These are phyloP conservation scores for Cylindrotheca fusiformis DNA, from an alignment of 108 stramenopile genomes.

Conservation along the genomic window DNA sequence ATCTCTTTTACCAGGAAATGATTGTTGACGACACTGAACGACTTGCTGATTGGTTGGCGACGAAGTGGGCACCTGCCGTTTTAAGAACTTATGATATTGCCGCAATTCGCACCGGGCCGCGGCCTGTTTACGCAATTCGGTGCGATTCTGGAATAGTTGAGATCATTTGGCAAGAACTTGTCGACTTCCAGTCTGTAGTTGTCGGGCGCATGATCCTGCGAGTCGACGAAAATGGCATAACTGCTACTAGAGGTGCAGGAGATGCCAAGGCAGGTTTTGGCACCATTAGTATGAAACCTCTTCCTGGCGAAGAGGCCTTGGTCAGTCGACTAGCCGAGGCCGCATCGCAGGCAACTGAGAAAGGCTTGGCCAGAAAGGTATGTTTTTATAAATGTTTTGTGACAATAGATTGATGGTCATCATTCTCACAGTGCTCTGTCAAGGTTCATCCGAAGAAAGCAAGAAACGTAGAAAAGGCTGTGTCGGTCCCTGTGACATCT, in stretches of 20 bases:
- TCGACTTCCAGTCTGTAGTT: conserved; percentile 56
- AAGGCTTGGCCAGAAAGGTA: conserved; percentile 76
- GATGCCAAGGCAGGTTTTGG: conserved; percentile 71
- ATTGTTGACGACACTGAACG: conserved; percentile 58
- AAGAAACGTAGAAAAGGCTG: conserved; percentile 20
- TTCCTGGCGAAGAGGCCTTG: conserved; percentile 74
- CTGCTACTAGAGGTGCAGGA: conserved; percentile 56
- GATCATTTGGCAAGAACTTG: conserved; percentile 78
- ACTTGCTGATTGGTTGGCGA: conserved; percentile 76
- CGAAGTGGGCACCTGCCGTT: conserved; percentile 85
- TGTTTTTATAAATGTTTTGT: conserved; percentile 2
- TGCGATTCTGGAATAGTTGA: conserved; percentile 46
- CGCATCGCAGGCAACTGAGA: conserved; percentile 78
- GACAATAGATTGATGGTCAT: neutral
- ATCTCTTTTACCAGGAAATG: conserved; percentile 60
- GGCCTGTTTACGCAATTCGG: conserved; percentile 63
- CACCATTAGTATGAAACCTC: conserved; percentile 45
- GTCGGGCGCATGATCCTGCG: conserved; percentile 68
- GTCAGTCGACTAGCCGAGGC: conserved; percentile 72
- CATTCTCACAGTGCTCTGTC: no score
- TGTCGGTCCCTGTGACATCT: conserved; percentile 27
- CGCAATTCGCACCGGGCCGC: conserved; percentile 67
- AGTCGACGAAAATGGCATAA: conserved; percentile 47
- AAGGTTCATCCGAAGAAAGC: conserved; percentile 26
- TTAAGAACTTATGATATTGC: conserved; percentile 81